A percentile compares a stretch with the other conserved stretches of the same genome.
phyloP scores from a whole-genome alignment of 1,139 yeast genomes.

The Blastobotrys proliferans region DNA sequence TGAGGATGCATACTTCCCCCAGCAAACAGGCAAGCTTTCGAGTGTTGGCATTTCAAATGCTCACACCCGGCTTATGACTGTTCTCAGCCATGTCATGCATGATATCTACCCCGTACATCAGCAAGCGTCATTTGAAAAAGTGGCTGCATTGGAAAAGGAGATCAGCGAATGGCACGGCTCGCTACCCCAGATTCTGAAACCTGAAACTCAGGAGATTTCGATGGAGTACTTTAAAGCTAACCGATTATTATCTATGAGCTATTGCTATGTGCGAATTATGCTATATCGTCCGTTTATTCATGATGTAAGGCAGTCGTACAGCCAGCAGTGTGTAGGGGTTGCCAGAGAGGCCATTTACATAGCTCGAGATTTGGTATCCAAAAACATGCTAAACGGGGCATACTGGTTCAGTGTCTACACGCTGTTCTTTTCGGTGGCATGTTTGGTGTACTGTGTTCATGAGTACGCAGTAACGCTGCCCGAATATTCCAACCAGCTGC shows the following conservation, averaged over 20 bases:
- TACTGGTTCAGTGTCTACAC: constrained; percentile 93
- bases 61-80: constrained; percentile 68
- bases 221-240: constrained; percentile 73
- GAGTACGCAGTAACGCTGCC: constrained; percentile 57
- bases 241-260: constrained; percentile 69
- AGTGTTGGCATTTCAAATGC: constrained; percentile 82
- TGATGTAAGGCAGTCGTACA: constrained; percentile 38
- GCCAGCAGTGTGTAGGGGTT: constrained; percentile 69
- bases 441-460: constrained; percentile 79
- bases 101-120: constrained; percentile 50
- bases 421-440: constrained; percentile 87
- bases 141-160: constrained; percentile 68
- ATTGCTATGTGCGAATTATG: constrained; percentile 78
- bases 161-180: constrained; percentile 71
- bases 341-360: constrained; percentile 80
- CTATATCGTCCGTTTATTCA: constrained; percentile 87
- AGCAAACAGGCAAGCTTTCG: constrained; percentile 45
- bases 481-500: constrained; percentile 49
- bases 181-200: constrained; percentile 69
- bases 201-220: constrained; percentile 54
- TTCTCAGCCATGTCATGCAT: constrained; percentile 53
- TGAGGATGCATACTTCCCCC: constrained; percentile 45
- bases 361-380: constrained; percentile 77
- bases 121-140: constrained; percentile 47
- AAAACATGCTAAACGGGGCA: constrained; percentile 73